These are phyloP conservation scores for Guadua angustifolia DNA, from an alignment of 176 grass and related monocot species.

Conservation along the genomic window DNA sequence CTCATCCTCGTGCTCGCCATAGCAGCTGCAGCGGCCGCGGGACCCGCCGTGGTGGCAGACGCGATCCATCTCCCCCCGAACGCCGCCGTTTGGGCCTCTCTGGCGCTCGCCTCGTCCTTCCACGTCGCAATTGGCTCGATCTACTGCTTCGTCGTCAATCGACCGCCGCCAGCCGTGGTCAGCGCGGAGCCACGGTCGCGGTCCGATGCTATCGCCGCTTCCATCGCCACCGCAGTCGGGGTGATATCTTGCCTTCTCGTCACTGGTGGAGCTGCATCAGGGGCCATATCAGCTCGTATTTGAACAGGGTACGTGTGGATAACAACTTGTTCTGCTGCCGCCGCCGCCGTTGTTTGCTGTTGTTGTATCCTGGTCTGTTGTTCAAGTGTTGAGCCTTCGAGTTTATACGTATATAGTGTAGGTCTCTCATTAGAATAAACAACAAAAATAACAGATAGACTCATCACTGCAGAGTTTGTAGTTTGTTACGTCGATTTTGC, in stretches of 20 bases:
- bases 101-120: not conserved
- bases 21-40: too few species aligned
- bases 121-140: not conserved
- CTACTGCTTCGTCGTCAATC: not conserved
- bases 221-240: not conserved
- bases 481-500: not conserved
- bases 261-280: not conserved
- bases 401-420: not conserved
- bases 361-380: not conserved
- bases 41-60: not conserved
- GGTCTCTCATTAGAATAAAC: not conserved
- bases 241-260: not conserved
- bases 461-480: not conserved
- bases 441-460: not conserved
- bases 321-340: not conserved
- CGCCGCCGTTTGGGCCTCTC: not conserved
- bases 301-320: not conserved
- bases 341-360: not conserved
- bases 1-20: constrained; percentile 6
- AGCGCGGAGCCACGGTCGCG: not conserved
- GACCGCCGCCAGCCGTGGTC: not conserved
- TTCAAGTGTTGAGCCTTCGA: not conserved
- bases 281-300: not conserved
- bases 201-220: not conserved
- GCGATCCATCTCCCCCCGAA: not conserved